Evolutionary conservation across 1,284 basidiomycete genomes (phyloP), one percentile per base, ranked within the genome.

Genomic region (Sphagnurus paluster): DNA sequence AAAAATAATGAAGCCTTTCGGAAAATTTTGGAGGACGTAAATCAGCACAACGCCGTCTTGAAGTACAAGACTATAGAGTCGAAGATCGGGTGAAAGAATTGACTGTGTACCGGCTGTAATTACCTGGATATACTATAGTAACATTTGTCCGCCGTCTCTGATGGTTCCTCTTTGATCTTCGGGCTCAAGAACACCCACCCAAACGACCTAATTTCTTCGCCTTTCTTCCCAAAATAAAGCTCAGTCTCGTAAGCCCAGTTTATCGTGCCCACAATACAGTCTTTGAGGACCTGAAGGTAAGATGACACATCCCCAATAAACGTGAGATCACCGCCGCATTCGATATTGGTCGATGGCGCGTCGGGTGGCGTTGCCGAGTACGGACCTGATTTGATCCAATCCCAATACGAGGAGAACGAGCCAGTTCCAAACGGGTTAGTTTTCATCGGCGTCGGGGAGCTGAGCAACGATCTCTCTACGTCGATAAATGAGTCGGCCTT

Each of bases 241-340:
- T 79, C 71, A 2, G 74, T 79, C 60, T 82, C 79, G 53, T 83
- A 84, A 16, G 72, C 48, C 81, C 81, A 84, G 50, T 84, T 74
- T 13, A 79, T 56, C 13, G 64, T 67, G 1, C 80, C 82, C 4
- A 72, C 67, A 38, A 82, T 67, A 49, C 70, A 77, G 44, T 80
- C 73, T 37, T 72, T 72, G 38, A 82, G 58, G 11, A 69, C 72
- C n/a, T 65, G 72, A 23, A 76, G 57, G 52, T 75, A 77, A 9
- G 66, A 61, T 19, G 61, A 58, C 13, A 71, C 59, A 48, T 78
- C 65, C 5, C 57, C 53, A 13, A 55, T 44, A 39, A 32, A 45
- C 19, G 48, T 40, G 13, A 55, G 45, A 39, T 52, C 46, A 28
- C 44, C 44, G 35, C 52, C 54, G 32, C 44, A 46, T 34, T 50